phyloP scores from a whole-genome alignment of 805 yeast species.

The Ogataea methanolica region DNA sequence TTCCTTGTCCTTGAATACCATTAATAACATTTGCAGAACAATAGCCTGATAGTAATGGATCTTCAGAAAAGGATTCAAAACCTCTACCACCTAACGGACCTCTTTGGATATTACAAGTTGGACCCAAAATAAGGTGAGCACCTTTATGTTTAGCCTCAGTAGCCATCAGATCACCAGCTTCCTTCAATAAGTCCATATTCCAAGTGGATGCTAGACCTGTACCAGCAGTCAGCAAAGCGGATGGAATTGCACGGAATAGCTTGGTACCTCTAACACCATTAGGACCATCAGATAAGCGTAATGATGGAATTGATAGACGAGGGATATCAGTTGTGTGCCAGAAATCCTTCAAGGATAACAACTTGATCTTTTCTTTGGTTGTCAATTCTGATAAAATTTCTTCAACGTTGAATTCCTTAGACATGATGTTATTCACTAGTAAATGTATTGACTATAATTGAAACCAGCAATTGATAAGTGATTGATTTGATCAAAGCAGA shows the following conservation, averaged over 20 bases:
- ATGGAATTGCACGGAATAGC: slow-evolving; percentile 36
- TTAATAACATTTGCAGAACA: slow-evolving; percentile 45
- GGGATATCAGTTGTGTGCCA: slow-evolving; percentile 37
- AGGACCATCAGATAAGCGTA: slow-evolving; percentile 41
- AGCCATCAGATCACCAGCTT: slow-evolving; percentile 41
- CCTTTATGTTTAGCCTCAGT: slow-evolving; percentile 41
- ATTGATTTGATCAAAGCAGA: too few species aligned
- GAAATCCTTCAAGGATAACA: slow-evolving; percentile 31
- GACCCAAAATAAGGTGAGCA: slow-evolving; percentile 36
- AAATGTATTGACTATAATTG: not conserved
- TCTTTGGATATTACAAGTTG: slow-evolving; percentile 38
- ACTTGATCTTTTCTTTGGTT: slow-evolving; percentile 27
- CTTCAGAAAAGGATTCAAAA: slow-evolving; percentile 18
- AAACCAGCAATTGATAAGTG: too few species aligned
- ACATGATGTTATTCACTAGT: not conserved
- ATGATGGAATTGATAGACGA: slow-evolving; percentile 32
- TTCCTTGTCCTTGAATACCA: slow-evolving; percentile 51
- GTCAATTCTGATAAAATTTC: slow-evolving; percentile 20
- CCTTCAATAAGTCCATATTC: slow-evolving; percentile 34
- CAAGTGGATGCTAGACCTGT: slow-evolving; percentile 44
- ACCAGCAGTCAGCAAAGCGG: slow-evolving; percentile 46
- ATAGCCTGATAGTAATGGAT: slow-evolving; percentile 35
- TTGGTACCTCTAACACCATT: slow-evolving; percentile 45
- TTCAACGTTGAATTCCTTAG: slow-evolving; percentile 14
- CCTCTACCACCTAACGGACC: slow-evolving; percentile 40